Base-by-base conservation (phyloP, 2,329 filamentous ascomycete species). In the Orbilia blumenaviensis region DNA sequence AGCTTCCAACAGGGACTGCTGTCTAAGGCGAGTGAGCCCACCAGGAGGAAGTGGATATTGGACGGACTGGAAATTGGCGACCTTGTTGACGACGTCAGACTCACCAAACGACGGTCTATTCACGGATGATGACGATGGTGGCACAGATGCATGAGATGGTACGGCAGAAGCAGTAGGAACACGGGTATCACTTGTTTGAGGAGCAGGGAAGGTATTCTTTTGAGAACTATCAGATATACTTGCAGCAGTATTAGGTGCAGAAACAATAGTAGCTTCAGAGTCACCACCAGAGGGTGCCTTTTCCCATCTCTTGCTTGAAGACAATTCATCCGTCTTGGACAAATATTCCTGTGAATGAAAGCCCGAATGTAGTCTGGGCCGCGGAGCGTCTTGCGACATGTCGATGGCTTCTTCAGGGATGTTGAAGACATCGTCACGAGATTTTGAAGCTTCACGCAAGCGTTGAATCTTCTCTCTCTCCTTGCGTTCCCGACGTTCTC, bases 391-490 rank as follows among this genome's bases (percentile, higher is more conserved):
- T 14, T 77, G 67, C 29, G 73, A 77, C 5, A 71, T 34, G 12
- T 77, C 72, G 50, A 76, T 76, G n/a, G 72, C 72, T 61, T 76
- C 72, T 38, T 76, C 72, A 16, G 72, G 72, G 12, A 76, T 69
- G 21, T 60, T 63, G 44, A 63, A 64, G 34, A 76, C 72, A 66
- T 77, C 73, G 25, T 77, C 67, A 16, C 54, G 61, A 38, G 66
- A 71, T 46, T 77, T 77, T 16, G 66, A 71, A 18, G 60, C 67
- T 23, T 77, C 73, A 29, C 67, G 66, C 12, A 72, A 27, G 27
- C 73, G 73, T 36, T 77, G 73, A 16, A 77, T 63, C 48, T 90
- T 88, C 63, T 89, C 87, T 2, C 88, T 88, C 16, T 90, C 82
- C 42, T 79, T 74, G 60, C 78, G 79, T 46, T 80, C 79, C 42